Evolutionary conservation across 169 alveolate genomes (phyloP).

Genomic region (Cyclospora cayetanensis): DNA sequence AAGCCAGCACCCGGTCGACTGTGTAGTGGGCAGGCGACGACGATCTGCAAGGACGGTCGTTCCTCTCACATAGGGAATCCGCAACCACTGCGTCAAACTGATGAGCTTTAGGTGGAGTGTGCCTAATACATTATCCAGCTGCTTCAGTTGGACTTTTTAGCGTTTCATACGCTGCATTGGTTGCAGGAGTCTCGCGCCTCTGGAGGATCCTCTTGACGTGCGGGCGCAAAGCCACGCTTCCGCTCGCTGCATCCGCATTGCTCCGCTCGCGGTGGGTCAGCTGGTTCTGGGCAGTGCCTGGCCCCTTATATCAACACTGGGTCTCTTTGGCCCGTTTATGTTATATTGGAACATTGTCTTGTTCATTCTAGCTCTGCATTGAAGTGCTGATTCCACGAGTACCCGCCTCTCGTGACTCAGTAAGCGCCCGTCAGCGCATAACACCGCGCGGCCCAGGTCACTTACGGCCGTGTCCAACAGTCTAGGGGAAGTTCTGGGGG

Average conservation of each 20-base stretch:
- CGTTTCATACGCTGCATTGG: not conserved
- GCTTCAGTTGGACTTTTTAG: too few relatives aligned
- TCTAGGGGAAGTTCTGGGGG: conserved; percentile 4
- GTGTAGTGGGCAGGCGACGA: not conserved
- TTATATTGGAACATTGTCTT: conserved; percentile 43
- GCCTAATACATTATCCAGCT: not conserved
- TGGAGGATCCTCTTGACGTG: not conserved
- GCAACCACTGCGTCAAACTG: not conserved
- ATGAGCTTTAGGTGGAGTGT: not conserved
- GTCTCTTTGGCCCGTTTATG: not conserved
- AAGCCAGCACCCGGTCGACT: not conserved
- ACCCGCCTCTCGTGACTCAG: not conserved
- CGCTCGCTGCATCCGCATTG: conserved; percentile 32
- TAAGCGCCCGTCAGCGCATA: not conserved
- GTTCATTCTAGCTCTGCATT: conserved; percentile 30
- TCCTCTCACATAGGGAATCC: conserved; percentile 55
- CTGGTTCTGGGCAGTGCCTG: conserved; percentile 53
- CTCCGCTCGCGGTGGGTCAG: conserved; percentile 59
- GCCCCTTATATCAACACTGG: not conserved
- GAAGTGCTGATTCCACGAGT: not conserved
- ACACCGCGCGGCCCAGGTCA: conserved; percentile 43
- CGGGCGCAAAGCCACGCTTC: not conserved
- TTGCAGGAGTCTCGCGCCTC: too few relatives aligned
- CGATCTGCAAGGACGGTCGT: conserved; percentile 51
- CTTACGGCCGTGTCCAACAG: conserved; percentile 24